Percentiles rank a stretch among this genome's conserved stretches.
Conservation (phyloP, 805 yeast species). For the Suhomyces canberraensis region DNA sequence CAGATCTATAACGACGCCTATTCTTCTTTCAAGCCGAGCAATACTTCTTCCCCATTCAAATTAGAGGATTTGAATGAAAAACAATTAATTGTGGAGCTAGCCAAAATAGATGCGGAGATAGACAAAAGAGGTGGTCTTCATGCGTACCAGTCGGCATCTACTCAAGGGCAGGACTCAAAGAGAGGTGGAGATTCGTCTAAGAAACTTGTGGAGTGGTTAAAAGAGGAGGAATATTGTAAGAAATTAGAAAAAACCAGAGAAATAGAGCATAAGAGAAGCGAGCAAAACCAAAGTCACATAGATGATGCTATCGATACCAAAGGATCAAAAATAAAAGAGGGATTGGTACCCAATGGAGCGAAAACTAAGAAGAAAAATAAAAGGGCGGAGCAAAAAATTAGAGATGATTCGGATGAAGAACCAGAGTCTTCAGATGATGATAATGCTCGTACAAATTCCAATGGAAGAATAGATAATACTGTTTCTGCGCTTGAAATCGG, state of each 20-base stretch:
- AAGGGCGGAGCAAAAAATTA: too few species aligned
- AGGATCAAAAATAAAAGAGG: too few species aligned
- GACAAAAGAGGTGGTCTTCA: slow-evolving; percentile 69
- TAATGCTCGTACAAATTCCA: too few species aligned
- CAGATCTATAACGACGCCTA: neutral
- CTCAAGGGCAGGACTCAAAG: slow-evolving; percentile 70
- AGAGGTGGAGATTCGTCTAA: slow-evolving; percentile 94
- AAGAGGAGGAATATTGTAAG: slow-evolving; percentile 19
- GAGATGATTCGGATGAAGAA: too few species aligned
- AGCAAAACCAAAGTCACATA: too few species aligned
- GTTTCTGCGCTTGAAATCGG: slow-evolving; percentile 76
- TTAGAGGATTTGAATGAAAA: slow-evolving; percentile 14
- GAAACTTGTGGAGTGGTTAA: slow-evolving; percentile 70
- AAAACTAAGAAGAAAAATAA: neutral
- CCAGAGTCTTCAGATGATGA: too few species aligned
- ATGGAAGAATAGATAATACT: too few species aligned
- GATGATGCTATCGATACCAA: too few species aligned
- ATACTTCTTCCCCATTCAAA: slow-evolving; percentile 7
- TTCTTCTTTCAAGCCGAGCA: slow-evolving; percentile 5
- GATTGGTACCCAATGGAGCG: too few species aligned
- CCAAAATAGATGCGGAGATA: slow-evolving; percentile 60
- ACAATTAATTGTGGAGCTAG: slow-evolving; percentile 34
- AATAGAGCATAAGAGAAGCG: too few species aligned
- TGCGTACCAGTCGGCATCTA: slow-evolving; percentile 80
- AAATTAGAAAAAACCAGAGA: too few species aligned